A percentile compares a stretch with the other conserved stretches of the same genome.
Evolutionary conservation across 371 early-diverging fungal genomes (phyloP).

Genomic region (Circinella umbellata): DNA sequence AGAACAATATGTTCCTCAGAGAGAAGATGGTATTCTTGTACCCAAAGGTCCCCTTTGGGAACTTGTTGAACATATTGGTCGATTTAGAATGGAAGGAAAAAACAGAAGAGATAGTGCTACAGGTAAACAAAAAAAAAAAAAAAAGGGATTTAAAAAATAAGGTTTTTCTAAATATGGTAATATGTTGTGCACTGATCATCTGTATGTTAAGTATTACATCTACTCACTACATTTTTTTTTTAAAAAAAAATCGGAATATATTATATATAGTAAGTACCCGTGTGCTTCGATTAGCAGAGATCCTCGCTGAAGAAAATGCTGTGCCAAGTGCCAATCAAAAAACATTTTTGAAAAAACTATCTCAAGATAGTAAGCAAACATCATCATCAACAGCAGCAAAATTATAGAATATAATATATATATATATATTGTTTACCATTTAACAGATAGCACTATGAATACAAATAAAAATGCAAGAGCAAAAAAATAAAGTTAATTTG

Average conservation of each 20-base stretch:
- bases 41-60: conserved; percentile 80
- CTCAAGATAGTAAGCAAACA: conserved; percentile 13
- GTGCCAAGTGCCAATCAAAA: conserved; percentile 25
- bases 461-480: too few species aligned
- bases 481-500: too few species aligned
- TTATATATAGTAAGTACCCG: conserved; percentile 32
- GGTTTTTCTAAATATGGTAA: too few species aligned
- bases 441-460: too few species aligned
- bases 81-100: conserved; percentile 23
- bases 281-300: conserved; percentile 28
- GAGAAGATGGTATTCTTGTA: conserved; percentile 54
- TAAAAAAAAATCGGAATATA: too few species aligned
- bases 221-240: too few species aligned
- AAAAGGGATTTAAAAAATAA: too few species aligned
- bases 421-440: too few species aligned
- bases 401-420: background rate
- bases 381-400: conserved; percentile 7
- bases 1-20: conserved; percentile 62
- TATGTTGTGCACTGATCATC: too few species aligned
- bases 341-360: conserved; percentile 17
- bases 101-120: conserved; percentile 87
- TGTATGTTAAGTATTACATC: too few species aligned
- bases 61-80: conserved; percentile 65
- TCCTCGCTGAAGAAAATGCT: conserved; percentile 26
- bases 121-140: conserved; percentile 40